These are phyloP conservation scores for Parasitella parasitica DNA, from an alignment of 371 early-diverging fungal species.

Conservation along the genomic window DNA sequence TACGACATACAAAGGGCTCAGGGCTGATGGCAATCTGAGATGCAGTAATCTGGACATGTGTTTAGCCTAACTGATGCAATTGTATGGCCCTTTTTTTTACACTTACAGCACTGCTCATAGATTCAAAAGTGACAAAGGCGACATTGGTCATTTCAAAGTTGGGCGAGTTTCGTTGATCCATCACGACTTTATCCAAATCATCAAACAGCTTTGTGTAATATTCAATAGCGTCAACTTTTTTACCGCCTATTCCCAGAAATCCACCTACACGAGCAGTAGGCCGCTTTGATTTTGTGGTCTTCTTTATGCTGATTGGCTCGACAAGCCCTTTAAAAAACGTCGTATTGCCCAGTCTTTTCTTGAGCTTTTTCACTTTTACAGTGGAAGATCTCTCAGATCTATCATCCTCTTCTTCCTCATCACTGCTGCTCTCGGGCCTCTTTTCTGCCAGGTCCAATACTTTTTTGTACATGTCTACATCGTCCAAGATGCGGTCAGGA, in stretches of 20 bases:
- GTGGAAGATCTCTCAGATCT: not conserved
- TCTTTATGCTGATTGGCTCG: conserved; percentile 6
- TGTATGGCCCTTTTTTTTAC: not conserved
- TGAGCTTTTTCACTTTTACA: not conserved
- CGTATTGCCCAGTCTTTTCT: conserved; percentile 14
- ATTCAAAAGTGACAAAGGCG: conserved; percentile 49
- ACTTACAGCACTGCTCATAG: conserved; percentile 44
- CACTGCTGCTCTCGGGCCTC: not conserved
- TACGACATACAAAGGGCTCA: conserved; percentile 69
- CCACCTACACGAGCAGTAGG: conserved; percentile 34
- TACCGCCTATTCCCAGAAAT: conserved; percentile 34
- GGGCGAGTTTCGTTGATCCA: conserved; percentile 26
- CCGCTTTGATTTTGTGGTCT: conserved; percentile 9
- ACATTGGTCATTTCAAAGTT: conserved; percentile 40
- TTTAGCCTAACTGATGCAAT: not conserved
- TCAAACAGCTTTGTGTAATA: conserved; percentile 45
- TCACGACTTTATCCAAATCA: conserved; percentile 30
- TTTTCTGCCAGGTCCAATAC: conserved; percentile 20
- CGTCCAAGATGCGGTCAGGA: conserved; percentile 43
- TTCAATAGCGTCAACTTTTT: conserved; percentile 46
- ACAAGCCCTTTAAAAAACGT: conserved; percentile 16
- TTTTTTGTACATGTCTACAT: conserved; percentile 29
- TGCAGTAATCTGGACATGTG: conserved; percentile 45
- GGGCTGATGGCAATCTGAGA: conserved; percentile 60
- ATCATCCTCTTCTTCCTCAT: not conserved